Percentiles rank a stretch among this genome's conserved stretches.
These are phyloP conservation scores for Pulveroboletus frians DNA, from an alignment of 768 basidiomycete species.

Conservation along the genomic window DNA sequence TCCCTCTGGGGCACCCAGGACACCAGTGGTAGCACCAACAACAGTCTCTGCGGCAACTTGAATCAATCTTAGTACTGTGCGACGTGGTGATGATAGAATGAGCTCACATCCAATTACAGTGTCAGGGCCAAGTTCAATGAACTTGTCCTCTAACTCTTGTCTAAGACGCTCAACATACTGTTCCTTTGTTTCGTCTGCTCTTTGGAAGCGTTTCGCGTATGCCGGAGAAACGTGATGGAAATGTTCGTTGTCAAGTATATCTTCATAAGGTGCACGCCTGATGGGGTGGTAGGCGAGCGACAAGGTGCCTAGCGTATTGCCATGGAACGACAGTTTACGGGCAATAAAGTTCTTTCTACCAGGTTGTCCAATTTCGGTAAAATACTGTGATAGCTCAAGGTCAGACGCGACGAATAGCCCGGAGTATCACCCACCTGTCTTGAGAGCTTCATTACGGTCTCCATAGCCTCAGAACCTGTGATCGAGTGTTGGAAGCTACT, in stretches of 20 bases:
- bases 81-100: background rate
- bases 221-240: slow-evolving; percentile 89
- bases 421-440: slow-evolving; percentile 50
- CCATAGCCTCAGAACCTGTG: slow-evolving; percentile 85
- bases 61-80: background rate
- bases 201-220: slow-evolving; percentile 75
- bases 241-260: slow-evolving; percentile 54
- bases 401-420: slow-evolving; percentile 3
- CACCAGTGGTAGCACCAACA: slow-evolving; percentile 80
- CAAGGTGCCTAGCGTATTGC: slow-evolving; percentile 72
- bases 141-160: slow-evolving; percentile 81
- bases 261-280: slow-evolving; percentile 64
- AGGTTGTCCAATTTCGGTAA: slow-evolving; percentile 60
- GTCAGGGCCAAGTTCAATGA: slow-evolving; percentile 73
- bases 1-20: slow-evolving; percentile 70
- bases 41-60: slow-evolving; percentile 82
- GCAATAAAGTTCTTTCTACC: slow-evolving; percentile 76
- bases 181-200: slow-evolving; percentile 63
- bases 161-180: slow-evolving; percentile 74
- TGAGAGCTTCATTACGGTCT: slow-evolving; percentile 75
- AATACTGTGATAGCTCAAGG: slow-evolving; percentile 46
- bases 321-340: slow-evolving; percentile 76
- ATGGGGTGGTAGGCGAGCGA: slow-evolving; percentile 62
- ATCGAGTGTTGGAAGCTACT: background rate
- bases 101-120: slow-evolving; percentile 76